phyloP scores from a whole-genome alignment of 139 green algal genomes.

The Axilococcus clingmanii region DNA sequence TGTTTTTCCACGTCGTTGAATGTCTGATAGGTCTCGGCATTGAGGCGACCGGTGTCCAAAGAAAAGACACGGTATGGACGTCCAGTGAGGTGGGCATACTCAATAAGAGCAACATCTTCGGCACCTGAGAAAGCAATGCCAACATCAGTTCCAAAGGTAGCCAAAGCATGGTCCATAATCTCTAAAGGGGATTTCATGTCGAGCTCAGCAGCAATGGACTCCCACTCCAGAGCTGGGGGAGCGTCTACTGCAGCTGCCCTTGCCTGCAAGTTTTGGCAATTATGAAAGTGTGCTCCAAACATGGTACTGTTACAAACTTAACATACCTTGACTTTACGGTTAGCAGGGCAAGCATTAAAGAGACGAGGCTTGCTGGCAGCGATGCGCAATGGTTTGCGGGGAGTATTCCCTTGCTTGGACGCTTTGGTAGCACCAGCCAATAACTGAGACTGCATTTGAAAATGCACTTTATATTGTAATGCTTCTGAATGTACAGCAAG shows the following conservation, averaged over 20 bases:
- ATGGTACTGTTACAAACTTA: too few species aligned
- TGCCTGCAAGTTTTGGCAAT: too few species aligned
- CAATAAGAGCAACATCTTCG: constrained; percentile 95
- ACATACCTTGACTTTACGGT: too few species aligned
- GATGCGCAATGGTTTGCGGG: too few species aligned
- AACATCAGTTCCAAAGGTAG: constrained; percentile 75
- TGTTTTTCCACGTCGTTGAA: constrained; percentile 95
- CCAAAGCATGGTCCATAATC: constrained; percentile 92
- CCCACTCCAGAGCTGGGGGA: constrained; percentile 40
- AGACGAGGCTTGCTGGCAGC: too few species aligned
- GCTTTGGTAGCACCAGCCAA: too few species aligned
- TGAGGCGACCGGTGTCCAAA: constrained; percentile 95
- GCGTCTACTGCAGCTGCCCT: constrained; percentile 17
- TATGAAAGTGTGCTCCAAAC: too few species aligned
- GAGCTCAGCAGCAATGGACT: constrained; percentile 42
- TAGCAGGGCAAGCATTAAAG: too few species aligned
- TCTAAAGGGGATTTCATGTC: constrained; percentile 76
- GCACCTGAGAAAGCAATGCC: constrained; percentile 92
- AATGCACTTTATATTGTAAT: too few species aligned
- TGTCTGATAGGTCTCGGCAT: constrained; percentile 92
- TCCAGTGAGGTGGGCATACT: constrained; percentile 95
- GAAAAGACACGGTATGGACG: constrained; percentile 92
- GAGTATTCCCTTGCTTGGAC: too few species aligned
- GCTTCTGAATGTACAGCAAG: too few species aligned
- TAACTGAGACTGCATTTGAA: too few species aligned